Percentiles rank a stretch among this genome's conserved stretches.
phyloP scores from a whole-genome alignment of 2,329 filamentous ascomycete genomes.

The Exophiala alcalophila region DNA sequence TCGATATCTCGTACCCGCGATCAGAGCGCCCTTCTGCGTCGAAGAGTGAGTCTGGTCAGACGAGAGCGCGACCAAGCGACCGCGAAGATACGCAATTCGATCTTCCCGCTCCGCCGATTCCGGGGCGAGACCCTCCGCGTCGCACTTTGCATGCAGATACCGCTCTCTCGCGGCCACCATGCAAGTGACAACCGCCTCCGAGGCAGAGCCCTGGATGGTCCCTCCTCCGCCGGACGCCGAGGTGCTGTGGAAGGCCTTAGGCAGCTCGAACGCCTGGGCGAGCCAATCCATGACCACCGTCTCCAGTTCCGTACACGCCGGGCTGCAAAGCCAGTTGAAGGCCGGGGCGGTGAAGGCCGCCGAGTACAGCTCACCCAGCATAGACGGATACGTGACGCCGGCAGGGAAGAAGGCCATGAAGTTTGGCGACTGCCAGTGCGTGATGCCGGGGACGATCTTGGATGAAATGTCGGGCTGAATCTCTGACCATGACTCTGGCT shows the following conservation, averaged over 20 bases:
- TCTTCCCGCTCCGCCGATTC: constrained; percentile 63
- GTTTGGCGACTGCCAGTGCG: constrained; percentile 90
- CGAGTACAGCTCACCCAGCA: constrained; percentile 89
- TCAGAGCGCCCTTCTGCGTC: constrained; percentile 81
- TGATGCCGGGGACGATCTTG: constrained; percentile 87
- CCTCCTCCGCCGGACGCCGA: constrained; percentile 69
- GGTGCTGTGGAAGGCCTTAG: constrained; percentile 69
- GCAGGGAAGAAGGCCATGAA: constrained; percentile 97
- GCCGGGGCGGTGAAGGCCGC: constrained; percentile 83
- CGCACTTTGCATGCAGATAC: constrained; percentile 62
- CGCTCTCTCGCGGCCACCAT: constrained; percentile 85
- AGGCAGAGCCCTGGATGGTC: constrained; percentile 90
- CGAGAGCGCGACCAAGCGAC: constrained; percentile 74
- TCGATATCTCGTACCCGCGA: constrained; percentile 79
- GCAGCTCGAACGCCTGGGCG: constrained; percentile 70
- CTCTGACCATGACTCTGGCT: constrained; percentile 68
- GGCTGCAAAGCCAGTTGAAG: constrained; percentile 96
- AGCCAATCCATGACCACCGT: constrained; percentile 93
- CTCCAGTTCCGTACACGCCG: constrained; percentile 88
- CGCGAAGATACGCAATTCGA: constrained; percentile 62
- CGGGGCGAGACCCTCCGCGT: constrained; percentile 46
- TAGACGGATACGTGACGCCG: constrained; percentile 73
- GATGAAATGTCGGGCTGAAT: constrained; percentile 81
- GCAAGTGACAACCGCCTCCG: constrained; percentile 79
- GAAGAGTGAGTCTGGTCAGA: constrained; percentile 78